Evolutionary conservation across 1,139 yeast species (phyloP).

Genomic region (Yamadazyma sp.): DNA sequence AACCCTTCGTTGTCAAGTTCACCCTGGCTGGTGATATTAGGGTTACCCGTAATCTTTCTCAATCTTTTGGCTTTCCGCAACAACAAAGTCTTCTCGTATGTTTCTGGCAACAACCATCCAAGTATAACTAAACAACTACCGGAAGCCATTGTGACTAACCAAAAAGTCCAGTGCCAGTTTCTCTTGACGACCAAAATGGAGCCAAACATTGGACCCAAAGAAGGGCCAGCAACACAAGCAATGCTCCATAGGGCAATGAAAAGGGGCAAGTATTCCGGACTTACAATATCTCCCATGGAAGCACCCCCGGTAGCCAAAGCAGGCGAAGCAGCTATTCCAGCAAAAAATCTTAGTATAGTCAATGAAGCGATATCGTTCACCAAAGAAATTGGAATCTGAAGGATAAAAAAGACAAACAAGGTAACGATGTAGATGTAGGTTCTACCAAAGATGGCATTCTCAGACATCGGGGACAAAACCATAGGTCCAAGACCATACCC

Average conservation of each 20-base stretch:
- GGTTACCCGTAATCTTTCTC: constrained; percentile 44
- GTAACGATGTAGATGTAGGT: constrained; percentile 36
- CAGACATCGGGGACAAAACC: constrained; percentile 56
- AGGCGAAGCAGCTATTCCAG: constrained; percentile 38
- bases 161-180: constrained; percentile 48
- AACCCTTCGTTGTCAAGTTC: constrained; percentile 35
- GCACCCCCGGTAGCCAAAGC: constrained; percentile 42
- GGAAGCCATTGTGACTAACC: constrained; percentile 41
- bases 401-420: constrained; percentile 30
- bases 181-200: constrained; percentile 22
- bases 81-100: constrained; percentile 46
- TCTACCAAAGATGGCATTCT: constrained; percentile 53
- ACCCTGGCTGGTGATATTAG: constrained; percentile 41
- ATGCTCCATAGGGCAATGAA: constrained; percentile 31
- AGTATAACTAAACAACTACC: constrained; percentile 33
- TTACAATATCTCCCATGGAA: constrained; percentile 29
- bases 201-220: constrained; percentile 35
- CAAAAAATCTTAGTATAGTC: constrained; percentile 30
- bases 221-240: constrained; percentile 32
- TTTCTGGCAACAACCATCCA: constrained; percentile 48
- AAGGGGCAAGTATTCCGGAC: constrained; percentile 24
- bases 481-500: constrained; percentile 62
- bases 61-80: constrained; percentile 47
- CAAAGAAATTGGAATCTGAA: constrained; percentile 37
- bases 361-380: constrained; percentile 29